Conservation (phyloP, 169 alveolate species). For the Cryptosporidium baileyi region DNA sequence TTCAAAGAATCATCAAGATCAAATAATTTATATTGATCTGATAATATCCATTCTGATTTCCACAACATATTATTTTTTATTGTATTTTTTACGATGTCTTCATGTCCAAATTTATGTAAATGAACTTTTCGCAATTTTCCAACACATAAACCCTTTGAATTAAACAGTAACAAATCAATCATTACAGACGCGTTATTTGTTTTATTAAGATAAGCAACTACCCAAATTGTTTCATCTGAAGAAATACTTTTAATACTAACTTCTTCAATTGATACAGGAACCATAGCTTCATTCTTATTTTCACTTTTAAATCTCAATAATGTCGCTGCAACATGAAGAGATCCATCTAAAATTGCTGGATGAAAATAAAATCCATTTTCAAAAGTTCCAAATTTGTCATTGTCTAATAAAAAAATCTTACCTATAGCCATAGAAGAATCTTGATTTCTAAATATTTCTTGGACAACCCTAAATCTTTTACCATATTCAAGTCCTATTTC, state of each 20-base stretch:
- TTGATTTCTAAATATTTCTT: constrained; percentile 52
- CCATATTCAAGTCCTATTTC: constrained; percentile 76
- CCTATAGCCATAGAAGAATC: constrained; percentile 70
- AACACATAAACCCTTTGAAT: constrained; percentile 26
- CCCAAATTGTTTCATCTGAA: constrained; percentile 70
- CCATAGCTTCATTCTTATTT: constrained; percentile 71
- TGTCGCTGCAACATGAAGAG: constrained; percentile 73
- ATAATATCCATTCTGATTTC: constrained; percentile 23
- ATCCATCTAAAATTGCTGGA: constrained; percentile 79
- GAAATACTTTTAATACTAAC: constrained; percentile 11
- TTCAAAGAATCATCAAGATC: background rate
- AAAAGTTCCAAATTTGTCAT: constrained; percentile 64
- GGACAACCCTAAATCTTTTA: constrained; percentile 74
- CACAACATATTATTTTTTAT: constrained; percentile 8
- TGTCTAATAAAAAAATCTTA: constrained; percentile 46
- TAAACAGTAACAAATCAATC: constrained; percentile 24
- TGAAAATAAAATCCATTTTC: constrained; percentile 75
- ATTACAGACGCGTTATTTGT: constrained; percentile 22
- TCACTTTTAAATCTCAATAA: constrained; percentile 20
- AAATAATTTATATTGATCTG: background rate
- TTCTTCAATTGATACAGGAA: constrained; percentile 76
- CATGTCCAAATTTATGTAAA: background rate
- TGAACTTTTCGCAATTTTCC: constrained; percentile 8
- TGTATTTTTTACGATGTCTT: background rate
- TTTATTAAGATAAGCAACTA: constrained; percentile 29